These are phyloP conservation scores for Suillus lakei DNA, from an alignment of 768 basidiomycete species.

Conservation along the genomic window DNA sequence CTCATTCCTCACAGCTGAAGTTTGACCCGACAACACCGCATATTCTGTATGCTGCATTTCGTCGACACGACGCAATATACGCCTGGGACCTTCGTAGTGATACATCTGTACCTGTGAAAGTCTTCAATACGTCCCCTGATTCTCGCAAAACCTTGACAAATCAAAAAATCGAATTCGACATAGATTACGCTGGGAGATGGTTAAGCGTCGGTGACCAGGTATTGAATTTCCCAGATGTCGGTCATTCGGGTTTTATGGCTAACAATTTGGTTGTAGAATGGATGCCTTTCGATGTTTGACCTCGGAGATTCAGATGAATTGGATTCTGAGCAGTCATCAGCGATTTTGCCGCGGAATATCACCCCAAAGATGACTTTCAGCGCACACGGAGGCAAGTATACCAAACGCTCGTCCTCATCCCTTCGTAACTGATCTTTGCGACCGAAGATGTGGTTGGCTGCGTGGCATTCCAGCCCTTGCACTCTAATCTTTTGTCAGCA, in stretches of 20 bases:
- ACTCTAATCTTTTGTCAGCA: conserved; percentile 60
- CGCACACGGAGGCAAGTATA: conserved; percentile 60
- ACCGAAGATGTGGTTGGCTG: conserved; percentile 72
- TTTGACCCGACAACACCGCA: conserved; percentile 79
- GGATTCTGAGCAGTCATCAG: background rate
- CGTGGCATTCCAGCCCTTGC: conserved; percentile 72
- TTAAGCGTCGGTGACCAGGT: conserved; percentile 75
- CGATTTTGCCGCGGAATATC: conserved; percentile 17
- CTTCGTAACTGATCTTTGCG: background rate
- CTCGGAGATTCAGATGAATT: conserved; percentile 31
- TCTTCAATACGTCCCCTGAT: conserved; percentile 28
- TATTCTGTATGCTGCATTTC: conserved; percentile 79
- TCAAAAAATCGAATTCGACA: conserved; percentile 78
- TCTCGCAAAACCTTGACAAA: conserved; percentile 51
- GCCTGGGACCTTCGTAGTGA: conserved; percentile 81
- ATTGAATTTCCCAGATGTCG: background rate
- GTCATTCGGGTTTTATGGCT: background rate
- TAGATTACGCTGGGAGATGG: conserved; percentile 70
- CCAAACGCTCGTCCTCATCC: background rate
- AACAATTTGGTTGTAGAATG: conserved; percentile 46
- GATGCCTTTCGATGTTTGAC: conserved; percentile 64
- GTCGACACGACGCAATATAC: conserved; percentile 62
- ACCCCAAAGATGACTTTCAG: conserved; percentile 44
- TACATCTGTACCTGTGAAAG: conserved; percentile 44
- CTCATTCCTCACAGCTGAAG: conserved; percentile 52